Conservation (phyloP, 352 stramenopile genomes). For the Pythium sukuiense region DNA sequence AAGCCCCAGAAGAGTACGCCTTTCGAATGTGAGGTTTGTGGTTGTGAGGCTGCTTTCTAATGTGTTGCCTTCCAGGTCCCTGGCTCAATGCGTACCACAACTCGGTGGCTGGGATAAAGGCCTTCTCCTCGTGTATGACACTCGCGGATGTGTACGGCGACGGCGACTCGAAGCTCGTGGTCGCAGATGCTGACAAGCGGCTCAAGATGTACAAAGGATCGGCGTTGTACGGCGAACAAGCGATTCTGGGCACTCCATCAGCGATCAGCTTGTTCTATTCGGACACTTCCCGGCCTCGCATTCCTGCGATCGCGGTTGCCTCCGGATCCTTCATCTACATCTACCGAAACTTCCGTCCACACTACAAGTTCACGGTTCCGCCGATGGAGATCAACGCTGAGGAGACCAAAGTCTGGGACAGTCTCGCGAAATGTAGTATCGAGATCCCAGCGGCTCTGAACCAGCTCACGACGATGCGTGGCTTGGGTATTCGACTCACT, state of each 20-base stretch:
- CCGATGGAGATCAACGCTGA: slow-evolving; percentile 70
- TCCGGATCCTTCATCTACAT: slow-evolving; percentile 89
- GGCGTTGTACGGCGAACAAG: slow-evolving; percentile 75
- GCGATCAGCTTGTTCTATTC: slow-evolving; percentile 81
- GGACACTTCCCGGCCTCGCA: slow-evolving; percentile 66
- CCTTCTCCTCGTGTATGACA: slow-evolving; percentile 68
- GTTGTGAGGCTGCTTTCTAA: too few species aligned
- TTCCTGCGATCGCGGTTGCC: slow-evolving; percentile 84
- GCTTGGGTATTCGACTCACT: slow-evolving; percentile 62
- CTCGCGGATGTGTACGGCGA: slow-evolving; percentile 85
- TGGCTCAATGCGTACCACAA: slow-evolving; percentile 91
- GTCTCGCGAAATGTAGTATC: slow-evolving; percentile 63
- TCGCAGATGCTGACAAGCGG: slow-evolving; percentile 75
- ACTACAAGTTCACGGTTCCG: slow-evolving; percentile 91
- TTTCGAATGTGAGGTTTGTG: too few species aligned
- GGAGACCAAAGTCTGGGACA: slow-evolving; percentile 73
- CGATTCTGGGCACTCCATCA: slow-evolving; percentile 73
- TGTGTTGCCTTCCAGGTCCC: slow-evolving; percentile 34
- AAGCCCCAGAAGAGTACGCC: slow-evolving; percentile 25
- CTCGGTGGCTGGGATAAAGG: slow-evolving; percentile 87
- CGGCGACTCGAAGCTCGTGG: slow-evolving; percentile 76
- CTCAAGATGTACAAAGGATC: slow-evolving; percentile 92
- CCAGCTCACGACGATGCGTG: slow-evolving; percentile 68
- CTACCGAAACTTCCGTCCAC: slow-evolving; percentile 89
- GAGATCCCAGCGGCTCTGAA: slow-evolving; percentile 66